Evolutionary conservation across 2,329 filamentous ascomycete species (phyloP), one percentile per base, ranked within the genome.

Genomic region (Fusarium sp.): DNA sequence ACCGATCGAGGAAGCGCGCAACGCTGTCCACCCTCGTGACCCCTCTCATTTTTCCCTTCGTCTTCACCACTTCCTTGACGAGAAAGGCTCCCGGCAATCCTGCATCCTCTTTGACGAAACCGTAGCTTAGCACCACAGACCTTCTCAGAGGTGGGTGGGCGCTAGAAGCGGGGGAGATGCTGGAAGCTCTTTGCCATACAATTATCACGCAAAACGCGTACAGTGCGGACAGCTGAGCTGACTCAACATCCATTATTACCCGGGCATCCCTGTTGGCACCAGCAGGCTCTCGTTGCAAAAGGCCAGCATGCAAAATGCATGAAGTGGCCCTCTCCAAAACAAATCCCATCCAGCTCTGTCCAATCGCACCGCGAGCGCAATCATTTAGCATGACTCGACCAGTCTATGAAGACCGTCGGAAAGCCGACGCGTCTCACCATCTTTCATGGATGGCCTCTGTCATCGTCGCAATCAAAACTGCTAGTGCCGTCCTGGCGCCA

Each of bases 101-200:
- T 40, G 41, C 34, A 60, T 57, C 34, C 23, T 40, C 40, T 57
- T 40, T 39, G 27, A 52, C 59, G 52, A 65, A 65, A 61, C 54
- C 47, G 58, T 65, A 63, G 60, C 67, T 66, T 72, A 60, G 62
- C 62, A 60, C 63, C 57, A 60, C 36, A 12, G 54, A 27, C 37
- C 55, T 18, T 52, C 47, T 47, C 44, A 46, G 16, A 58, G 60
- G 52, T 58, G 10, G 43, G 41, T 41, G 41, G 57, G 41, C 52
- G 41, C 60, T 34, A n/a, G 43, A 60, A 72, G 72, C 60, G 65
- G 71, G 56, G 71, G 44, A 52, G 48, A 55, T 70, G 61, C 55
- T 53, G 23, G 43, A 57, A 59, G 50, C 18, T 41, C 18, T 31
- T 23, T 36, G 16, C 54, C 39, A 16, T 43, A 46, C 18, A 43